phyloP scores from a whole-genome alignment of 331 rosid species.

The Stylosanthes scabra region DNA sequence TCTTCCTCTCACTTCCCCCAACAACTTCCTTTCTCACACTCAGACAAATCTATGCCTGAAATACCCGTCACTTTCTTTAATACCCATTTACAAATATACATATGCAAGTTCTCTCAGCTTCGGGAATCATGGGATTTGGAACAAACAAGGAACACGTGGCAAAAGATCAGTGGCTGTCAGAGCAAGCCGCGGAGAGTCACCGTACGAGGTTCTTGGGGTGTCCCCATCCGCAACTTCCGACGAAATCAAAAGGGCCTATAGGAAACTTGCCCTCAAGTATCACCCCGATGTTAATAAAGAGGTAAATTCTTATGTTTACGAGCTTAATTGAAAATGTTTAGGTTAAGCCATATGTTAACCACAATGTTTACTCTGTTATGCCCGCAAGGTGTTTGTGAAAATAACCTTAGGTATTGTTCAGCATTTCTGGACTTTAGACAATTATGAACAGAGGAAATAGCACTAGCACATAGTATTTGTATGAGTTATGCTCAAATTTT shows the following conservation, averaged over 20 bases:
- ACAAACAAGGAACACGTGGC: slow-evolving; percentile 35
- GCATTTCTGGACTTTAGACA: background rate
- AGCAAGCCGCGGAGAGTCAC: slow-evolving; percentile 76
- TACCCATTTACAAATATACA: slow-evolving; percentile 42
- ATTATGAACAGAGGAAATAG: background rate
- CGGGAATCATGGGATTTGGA: slow-evolving; percentile 15
- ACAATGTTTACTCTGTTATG: background rate
- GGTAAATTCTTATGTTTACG: slow-evolving; percentile 50
- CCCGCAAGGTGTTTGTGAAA: background rate
- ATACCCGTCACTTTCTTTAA: slow-evolving; percentile 42
- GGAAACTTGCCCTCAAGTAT: slow-evolving; percentile 94
- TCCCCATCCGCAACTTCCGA: slow-evolving; percentile 66
- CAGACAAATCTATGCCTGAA: slow-evolving; percentile 31
- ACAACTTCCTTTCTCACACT: slow-evolving; percentile 26
- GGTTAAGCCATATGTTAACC: background rate
- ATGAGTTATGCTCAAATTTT: slow-evolving; percentile 21
- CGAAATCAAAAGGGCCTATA: slow-evolving; percentile 88
- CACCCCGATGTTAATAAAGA: slow-evolving; percentile 94
- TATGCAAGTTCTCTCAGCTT: slow-evolving; percentile 6
- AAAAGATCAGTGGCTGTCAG: slow-evolving; percentile 23
- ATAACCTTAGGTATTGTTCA: background rate
- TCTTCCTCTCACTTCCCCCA: slow-evolving; percentile 40
- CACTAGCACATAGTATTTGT: slow-evolving; percentile 9
- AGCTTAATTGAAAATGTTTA: background rate
- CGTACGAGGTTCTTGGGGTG: slow-evolving; percentile 82